Percentiles rank a stretch among this genome's conserved stretches.
Conservation (phyloP, 306 rosid species). For the Erythrophleum fordii region DNA sequence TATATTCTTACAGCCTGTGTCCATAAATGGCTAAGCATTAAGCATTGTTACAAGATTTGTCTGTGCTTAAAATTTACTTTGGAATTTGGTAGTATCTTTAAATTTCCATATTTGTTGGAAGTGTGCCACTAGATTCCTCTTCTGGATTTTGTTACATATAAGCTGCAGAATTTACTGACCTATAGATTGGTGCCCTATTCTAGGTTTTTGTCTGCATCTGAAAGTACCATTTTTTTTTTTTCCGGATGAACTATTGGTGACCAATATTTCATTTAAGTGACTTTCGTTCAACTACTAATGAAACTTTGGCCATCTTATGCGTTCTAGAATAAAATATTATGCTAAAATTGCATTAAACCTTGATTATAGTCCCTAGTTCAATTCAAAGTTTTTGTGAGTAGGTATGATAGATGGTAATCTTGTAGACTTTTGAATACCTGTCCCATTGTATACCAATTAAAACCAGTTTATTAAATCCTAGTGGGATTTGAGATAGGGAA, state of each 20-base stretch:
- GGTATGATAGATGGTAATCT: neutral
- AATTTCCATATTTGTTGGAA: neutral
- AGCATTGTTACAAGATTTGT: neutral
- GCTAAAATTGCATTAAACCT: neutral
- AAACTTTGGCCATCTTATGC: neutral
- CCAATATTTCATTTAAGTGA: neutral
- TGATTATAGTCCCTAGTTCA: neutral
- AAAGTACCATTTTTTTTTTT: no score
- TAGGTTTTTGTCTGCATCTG: neutral
- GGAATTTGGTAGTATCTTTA: neutral
- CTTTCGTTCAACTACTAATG: neutral
- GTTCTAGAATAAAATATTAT: neutral
- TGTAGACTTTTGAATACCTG: neutral
- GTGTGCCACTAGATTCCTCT: neutral
- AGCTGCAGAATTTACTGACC: slow-evolving; percentile 3
- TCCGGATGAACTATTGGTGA: neutral
- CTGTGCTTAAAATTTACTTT: neutral
- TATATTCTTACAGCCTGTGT: slow-evolving; percentile 8
- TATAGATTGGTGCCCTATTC: neutral
- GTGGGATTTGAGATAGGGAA: no score
- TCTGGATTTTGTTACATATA: neutral
- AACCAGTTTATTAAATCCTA: no score
- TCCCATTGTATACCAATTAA: neutral
- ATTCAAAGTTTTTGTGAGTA: neutral
- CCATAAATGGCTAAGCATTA: neutral